Evolutionary conservation across 305 asterid species (phyloP).

Genomic region (Ilex paraguariensis): DNA sequence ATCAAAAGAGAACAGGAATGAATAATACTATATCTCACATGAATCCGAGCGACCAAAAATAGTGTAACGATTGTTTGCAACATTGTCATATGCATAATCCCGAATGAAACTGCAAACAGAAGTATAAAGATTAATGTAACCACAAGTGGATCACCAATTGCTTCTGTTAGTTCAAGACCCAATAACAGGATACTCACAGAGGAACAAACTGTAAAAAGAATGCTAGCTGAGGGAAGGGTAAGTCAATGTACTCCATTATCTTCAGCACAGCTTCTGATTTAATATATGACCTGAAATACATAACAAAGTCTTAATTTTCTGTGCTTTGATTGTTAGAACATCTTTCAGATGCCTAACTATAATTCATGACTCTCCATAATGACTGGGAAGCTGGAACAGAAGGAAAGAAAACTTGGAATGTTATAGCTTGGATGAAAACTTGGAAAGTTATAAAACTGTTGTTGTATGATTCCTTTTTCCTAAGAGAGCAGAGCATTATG

Average conservation of each 20-base stretch:
- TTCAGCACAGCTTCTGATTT: conserved; percentile 88
- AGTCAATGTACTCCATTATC: conserved; percentile 79
- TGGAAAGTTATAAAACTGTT: not conserved
- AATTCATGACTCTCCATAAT: not conserved
- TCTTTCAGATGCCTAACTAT: too few relatives aligned
- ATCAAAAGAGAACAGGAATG: not conserved
- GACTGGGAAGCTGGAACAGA: too few relatives aligned
- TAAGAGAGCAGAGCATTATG: too few relatives aligned
- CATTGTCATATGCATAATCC: conserved; percentile 67
- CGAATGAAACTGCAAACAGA: conserved; percentile 69
- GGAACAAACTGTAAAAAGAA: conserved; percentile 68
- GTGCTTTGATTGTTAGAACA: too few relatives aligned
- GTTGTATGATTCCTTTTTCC: too few relatives aligned
- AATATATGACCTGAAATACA: conserved; percentile 59
- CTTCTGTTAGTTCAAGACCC: not conserved
- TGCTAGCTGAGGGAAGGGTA: conserved; percentile 87
- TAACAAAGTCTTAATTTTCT: not conserved
- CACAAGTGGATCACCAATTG: not conserved
- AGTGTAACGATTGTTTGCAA: conserved; percentile 80
- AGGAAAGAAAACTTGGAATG: too few relatives aligned
- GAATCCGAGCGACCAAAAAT: conserved; percentile 84
- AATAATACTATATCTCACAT: conserved; percentile 52
- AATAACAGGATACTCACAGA: conserved; percentile 39
- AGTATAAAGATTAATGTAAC: conserved; percentile 4
- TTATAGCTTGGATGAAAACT: not conserved